These are phyloP conservation scores for Lactifluus echinatus DNA, from an alignment of 768 basidiomycete species.

Conservation along the genomic window DNA sequence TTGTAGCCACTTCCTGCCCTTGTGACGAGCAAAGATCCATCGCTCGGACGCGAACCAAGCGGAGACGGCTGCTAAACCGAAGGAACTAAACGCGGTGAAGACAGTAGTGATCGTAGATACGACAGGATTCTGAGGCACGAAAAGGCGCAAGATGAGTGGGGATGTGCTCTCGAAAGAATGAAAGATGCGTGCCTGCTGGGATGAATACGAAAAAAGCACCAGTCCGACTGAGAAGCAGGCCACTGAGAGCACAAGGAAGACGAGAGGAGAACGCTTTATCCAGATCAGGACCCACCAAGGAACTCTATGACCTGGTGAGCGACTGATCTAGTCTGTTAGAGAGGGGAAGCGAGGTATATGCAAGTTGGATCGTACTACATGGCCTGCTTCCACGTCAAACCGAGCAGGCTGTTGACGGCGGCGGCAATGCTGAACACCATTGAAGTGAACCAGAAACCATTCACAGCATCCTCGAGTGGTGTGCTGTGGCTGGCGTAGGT, in stretches of 20 bases:
- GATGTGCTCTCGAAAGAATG: neutral
- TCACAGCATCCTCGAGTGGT: conserved; percentile 44
- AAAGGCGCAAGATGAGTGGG: neutral
- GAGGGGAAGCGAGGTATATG: neutral
- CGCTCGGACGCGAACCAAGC: conserved; percentile 68
- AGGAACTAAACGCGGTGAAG: conserved; percentile 64
- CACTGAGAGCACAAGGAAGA: conserved; percentile 77
- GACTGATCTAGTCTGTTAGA: conserved; percentile 33
- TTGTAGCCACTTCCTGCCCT: conserved; percentile 61
- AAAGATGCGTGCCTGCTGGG: conserved; percentile 43
- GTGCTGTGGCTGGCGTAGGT: conserved; percentile 41
- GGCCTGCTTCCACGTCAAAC: conserved; percentile 72
- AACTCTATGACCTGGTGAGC: conserved; percentile 65
- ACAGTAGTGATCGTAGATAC: conserved; percentile 70
- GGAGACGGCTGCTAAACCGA: conserved; percentile 62
- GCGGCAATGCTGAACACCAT: conserved; percentile 71
- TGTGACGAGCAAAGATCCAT: conserved; percentile 52
- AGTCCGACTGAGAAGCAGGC: conserved; percentile 76
- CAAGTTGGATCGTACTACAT: conserved; percentile 56
- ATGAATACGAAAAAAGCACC: conserved; percentile 69
- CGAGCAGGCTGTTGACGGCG: conserved; percentile 69
- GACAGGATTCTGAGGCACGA: conserved; percentile 36
- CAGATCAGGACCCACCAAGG: conserved; percentile 82
- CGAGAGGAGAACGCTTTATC: conserved; percentile 78
- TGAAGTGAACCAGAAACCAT: conserved; percentile 67